Conservation (phyloP, 2,329 filamentous ascomycete genomes). For the Talaromyces funiculosus region DNA sequence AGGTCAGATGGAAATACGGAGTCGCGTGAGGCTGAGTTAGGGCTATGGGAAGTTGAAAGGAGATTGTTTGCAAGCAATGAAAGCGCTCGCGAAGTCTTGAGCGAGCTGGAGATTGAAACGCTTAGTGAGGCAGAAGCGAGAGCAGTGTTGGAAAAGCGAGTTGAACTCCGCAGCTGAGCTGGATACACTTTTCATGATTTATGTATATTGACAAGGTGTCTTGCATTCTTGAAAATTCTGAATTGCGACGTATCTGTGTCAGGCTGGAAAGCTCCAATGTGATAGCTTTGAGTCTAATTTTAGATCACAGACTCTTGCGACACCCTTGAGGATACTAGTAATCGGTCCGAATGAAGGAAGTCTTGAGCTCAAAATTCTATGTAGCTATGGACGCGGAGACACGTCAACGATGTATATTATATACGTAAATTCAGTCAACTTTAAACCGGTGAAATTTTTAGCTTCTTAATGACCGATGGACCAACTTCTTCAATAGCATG, state of each 20-base stretch:
- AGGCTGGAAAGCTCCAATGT: too few species aligned
- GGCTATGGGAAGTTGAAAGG: conserved; percentile 44
- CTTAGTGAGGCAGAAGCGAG: conserved; percentile 44
- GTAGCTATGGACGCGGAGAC: not conserved
- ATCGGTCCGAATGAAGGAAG: too few species aligned
- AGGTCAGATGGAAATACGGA: conserved; percentile 8
- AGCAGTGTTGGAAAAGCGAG: conserved; percentile 40
- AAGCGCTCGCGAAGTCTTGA: conserved; percentile 41
- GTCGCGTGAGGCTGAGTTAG: conserved; percentile 15
- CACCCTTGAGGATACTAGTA: too few species aligned
- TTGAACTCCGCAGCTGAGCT: conserved; percentile 37
- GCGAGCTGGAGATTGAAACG: conserved; percentile 38
- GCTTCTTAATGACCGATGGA: conserved; percentile 25
- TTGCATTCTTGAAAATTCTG: not conserved
- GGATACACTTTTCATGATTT: not conserved
- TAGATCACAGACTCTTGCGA: too few species aligned
- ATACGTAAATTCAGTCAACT: not conserved
- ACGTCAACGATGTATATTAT: not conserved
- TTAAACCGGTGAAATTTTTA: conserved; percentile 21
- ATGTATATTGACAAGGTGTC: not conserved
- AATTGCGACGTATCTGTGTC: too few species aligned
- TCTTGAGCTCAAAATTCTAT: not conserved
- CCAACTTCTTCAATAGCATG: conserved; percentile 51
- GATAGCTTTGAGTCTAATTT: too few species aligned
- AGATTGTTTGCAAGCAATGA: conserved; percentile 45